Evolutionary conservation across 2,329 filamentous ascomycete species (phyloP), one percentile per base, ranked within the genome.

Genomic region (Hypoxylon sp.): DNA sequence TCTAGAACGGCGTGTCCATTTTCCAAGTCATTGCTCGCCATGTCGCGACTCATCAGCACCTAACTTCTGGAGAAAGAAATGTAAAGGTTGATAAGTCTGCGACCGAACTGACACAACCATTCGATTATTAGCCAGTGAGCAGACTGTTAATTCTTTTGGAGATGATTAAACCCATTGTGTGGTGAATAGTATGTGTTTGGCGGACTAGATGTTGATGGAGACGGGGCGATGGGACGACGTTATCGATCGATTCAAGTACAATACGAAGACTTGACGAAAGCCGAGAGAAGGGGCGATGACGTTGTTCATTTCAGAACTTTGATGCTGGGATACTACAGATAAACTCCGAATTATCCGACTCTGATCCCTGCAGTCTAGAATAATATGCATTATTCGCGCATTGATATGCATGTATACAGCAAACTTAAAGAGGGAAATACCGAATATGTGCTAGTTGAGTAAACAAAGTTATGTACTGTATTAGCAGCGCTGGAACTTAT

Each of bases 251-350:
- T 68, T 68, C 45, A 43, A 47, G 45, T 46, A 34, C 14, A 27
- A 47, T 53, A 55, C 46, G 37, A 60, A 61, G 50, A 61, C 64
- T n/a, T 69, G 67, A 69, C 67, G 67, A 69, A 69, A 67, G 67
- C 67, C 67, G 43, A 69, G 67, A 64, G 50, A 9, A 58, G 11
- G 29, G 29, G 39, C 55, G 45, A 69, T 69, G 67, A 69, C 67
- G 67, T 69, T 69, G 53, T 64, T 37, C 43, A 69, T 61, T 51
- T 34, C 56, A n/a, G 46, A 61, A 54, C 53, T 51, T 64, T 37
- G 29, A 27, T 52, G 57, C 63, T 67, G 57, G 63, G 67, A 63
- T 69, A 50, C 50, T 63, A 27, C 63, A 3, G 8, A 58, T 56
- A 57, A 63, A 16, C 43, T 61, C 63, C 60, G 59, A 56, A 58